Base-by-base conservation (phyloP, 345 rosid species). In the Zanthoxylum bungeanum region DNA sequence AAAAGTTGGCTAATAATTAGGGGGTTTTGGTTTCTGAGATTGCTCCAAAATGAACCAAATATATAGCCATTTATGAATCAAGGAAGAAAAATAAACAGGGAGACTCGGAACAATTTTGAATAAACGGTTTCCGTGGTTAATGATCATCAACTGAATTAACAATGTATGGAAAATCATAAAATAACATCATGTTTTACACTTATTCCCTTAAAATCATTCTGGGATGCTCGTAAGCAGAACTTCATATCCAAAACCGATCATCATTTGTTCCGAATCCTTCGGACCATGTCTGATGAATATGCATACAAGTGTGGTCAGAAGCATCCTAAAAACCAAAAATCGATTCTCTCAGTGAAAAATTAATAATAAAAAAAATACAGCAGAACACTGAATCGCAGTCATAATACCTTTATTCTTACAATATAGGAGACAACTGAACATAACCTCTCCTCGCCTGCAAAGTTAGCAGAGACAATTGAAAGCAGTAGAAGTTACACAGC, bases 261-360 rank as follows among this genome's bases (percentile, higher is more conserved):
- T 85, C 86, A 75, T 84, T 80, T 22, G 70, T 79, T 64, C 44
- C 81, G 17, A 76, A 76, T 68, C 82, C 87, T 76, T 79, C 87
- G 9, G 85, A 74, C 98, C 97, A 93, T 34, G 87, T 89, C 77
- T 91, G 87, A 69, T 89, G 80, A 58, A 93, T 69, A 68, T 87
- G 89, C 84, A 85, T 62, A 69, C 85, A 89, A 50, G 75, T 83
- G 40, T 76, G 72, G 2, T 80, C 78, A 0, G 59, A 49, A 64
- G 64, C 66, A 9, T 59, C 87, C 94, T 87, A 81, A 25, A 78
- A 76, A 46, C 37, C 53, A 27, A 44, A 40, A 49, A 46, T 46
- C 2, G 17, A 55, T 57, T 27, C 53, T 46, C 22, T 37, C 58
- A 33, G 50, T 25, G 21, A 63, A 64, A 39, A 52, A 61, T 65